Evolutionary conservation across 345 rosid species (phyloP).

Genomic region (Microcos paniculata): DNA sequence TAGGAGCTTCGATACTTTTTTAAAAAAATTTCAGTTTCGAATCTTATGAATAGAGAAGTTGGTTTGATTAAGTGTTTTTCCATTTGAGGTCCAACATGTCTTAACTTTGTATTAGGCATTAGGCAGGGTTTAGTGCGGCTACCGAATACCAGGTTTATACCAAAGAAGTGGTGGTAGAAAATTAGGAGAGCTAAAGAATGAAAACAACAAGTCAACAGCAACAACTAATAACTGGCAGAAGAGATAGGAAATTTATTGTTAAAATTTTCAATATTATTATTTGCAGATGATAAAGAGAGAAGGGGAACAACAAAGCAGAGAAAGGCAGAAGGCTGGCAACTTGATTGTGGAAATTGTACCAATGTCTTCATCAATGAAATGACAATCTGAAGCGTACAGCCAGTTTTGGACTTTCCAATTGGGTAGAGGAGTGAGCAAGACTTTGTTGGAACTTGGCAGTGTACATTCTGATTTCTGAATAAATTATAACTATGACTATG

Average conservation of each 20-base stretch:
- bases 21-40: too few species aligned
- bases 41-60: too few species aligned
- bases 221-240: not conserved
- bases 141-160: too few species aligned
- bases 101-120: too few species aligned
- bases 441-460: not conserved
- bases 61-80: too few species aligned
- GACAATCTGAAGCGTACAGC: slow-evolving; percentile 8
- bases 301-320: slow-evolving; percentile 1
- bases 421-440: not conserved
- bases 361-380: not conserved
- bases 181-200: not conserved
- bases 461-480: not conserved
- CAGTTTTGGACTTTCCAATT: slow-evolving; percentile 2
- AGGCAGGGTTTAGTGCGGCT: too few species aligned
- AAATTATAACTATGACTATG: too few species aligned
- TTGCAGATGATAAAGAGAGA: not conserved
- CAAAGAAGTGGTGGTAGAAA: not conserved
- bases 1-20: too few species aligned
- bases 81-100: too few species aligned
- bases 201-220: not conserved
- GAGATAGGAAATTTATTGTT: not conserved
- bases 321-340: not conserved
- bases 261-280: too few species aligned
- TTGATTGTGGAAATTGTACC: not conserved